These are phyloP conservation scores for Micromonas pusilla DNA, from an alignment of 139 green algal genomes.

Conservation along the genomic window DNA sequence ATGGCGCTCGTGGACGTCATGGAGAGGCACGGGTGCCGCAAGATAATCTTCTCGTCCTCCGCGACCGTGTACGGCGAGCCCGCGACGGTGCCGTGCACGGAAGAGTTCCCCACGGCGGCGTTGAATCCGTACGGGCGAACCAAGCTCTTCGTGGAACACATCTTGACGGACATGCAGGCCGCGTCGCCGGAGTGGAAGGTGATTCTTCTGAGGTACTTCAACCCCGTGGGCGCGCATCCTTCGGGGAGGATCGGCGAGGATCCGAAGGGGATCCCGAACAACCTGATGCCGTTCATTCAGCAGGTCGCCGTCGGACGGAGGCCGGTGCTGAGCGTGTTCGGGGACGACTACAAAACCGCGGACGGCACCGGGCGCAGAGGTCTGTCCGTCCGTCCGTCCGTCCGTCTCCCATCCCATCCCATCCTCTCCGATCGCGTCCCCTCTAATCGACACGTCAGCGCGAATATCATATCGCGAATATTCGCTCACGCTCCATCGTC, in stretches of 20 bases:
- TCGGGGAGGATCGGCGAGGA: constrained; percentile 84
- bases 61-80: constrained; percentile 96
- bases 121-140: constrained; percentile 90
- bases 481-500: too few species aligned
- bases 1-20: constrained; percentile 78
- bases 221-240: constrained; percentile 70
- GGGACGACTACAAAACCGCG: constrained; percentile 84
- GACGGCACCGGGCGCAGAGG: constrained; percentile 53
- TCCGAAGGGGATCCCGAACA: constrained; percentile 92
- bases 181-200: constrained; percentile 75
- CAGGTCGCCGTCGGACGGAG: constrained; percentile 86
- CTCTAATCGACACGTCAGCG: too few species aligned
- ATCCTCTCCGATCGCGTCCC: too few species aligned
- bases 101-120: constrained; percentile 55
- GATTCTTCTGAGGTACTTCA: constrained; percentile 90
- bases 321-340: constrained; percentile 82
- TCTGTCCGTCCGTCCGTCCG: constrained; percentile 40
- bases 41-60: constrained; percentile 76
- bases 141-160: constrained; percentile 94
- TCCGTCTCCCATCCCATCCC: too few species aligned
- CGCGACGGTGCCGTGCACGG: constrained; percentile 77
- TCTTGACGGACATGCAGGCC: constrained; percentile 56
- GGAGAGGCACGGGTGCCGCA: constrained; percentile 43
- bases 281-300: constrained; percentile 98
- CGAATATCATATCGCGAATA: too few species aligned